These are phyloP conservation scores for Sarocladiaceae sp. DNA, from an alignment of 2,329 filamentous ascomycete species.

Conservation along the genomic window DNA sequence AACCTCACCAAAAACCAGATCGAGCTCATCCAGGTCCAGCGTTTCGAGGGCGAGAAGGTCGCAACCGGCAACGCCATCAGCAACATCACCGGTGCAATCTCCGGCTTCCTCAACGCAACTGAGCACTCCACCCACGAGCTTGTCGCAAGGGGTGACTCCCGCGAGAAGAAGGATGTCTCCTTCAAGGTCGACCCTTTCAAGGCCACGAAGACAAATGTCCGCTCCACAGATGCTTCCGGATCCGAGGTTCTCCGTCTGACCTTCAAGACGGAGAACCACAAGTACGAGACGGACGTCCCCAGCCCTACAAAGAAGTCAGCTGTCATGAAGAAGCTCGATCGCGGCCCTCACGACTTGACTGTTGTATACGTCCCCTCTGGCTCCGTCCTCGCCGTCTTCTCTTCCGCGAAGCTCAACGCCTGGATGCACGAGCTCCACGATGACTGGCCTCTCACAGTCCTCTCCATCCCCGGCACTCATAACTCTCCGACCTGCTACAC, in stretches of 20 bases:
- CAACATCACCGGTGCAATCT: slow-evolving; percentile 38
- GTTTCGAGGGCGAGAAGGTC: slow-evolving; percentile 52
- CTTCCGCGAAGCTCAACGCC: slow-evolving; percentile 58
- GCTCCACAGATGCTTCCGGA: slow-evolving; percentile 44
- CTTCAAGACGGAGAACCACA: slow-evolving; percentile 52
- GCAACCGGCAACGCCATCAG: slow-evolving; percentile 35
- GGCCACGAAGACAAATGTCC: slow-evolving; percentile 50
- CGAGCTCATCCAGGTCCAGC: slow-evolving; percentile 66
- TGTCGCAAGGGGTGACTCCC: slow-evolving; percentile 49
- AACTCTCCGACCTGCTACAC: slow-evolving; percentile 83
- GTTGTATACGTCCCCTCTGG: slow-evolving; percentile 56
- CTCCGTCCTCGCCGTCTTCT: slow-evolving; percentile 58
- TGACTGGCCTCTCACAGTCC: slow-evolving; percentile 64
- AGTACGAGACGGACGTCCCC: slow-evolving; percentile 67
- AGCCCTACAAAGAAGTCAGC: slow-evolving; percentile 53
- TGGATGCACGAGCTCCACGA: slow-evolving; percentile 81
- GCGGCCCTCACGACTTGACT: slow-evolving; percentile 52
- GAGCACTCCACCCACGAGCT: slow-evolving; percentile 22
- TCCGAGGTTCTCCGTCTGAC: slow-evolving; percentile 68
- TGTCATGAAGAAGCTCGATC: slow-evolving; percentile 50
- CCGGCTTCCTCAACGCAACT: slow-evolving; percentile 38
- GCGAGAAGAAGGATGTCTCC: slow-evolving; percentile 54
- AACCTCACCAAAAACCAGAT: slow-evolving; percentile 74
- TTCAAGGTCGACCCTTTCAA: slow-evolving; percentile 64
- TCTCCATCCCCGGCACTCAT: slow-evolving; percentile 93